Evolutionary conservation across 257 asterid genomes (phyloP).

Genomic region (Paraleonurus japonicus): DNA sequence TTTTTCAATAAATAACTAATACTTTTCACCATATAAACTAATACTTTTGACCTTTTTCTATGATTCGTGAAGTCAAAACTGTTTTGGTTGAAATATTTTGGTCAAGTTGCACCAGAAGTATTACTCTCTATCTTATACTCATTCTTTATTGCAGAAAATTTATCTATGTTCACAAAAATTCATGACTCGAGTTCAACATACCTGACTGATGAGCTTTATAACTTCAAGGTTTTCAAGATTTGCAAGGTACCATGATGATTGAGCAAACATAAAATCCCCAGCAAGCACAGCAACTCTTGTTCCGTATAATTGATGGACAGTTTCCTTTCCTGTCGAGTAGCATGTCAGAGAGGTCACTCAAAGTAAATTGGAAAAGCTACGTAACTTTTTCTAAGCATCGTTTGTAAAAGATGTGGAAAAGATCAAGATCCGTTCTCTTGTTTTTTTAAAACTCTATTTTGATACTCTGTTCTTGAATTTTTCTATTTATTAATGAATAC

Average conservation of each 20-base stretch:
- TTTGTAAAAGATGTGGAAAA: not conserved
- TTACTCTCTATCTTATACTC: not conserved
- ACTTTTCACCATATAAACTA: too few relatives aligned
- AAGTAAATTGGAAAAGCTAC: constrained; percentile 4
- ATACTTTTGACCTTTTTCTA: too few relatives aligned
- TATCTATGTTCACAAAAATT: not conserved
- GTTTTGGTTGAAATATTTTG: too few relatives aligned
- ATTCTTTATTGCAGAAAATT: not conserved
- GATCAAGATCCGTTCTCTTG: not conserved
- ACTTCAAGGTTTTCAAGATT: constrained; percentile 95
- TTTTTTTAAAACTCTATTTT: too few relatives aligned
- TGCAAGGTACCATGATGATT: constrained; percentile 96
- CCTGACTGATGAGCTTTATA: constrained; percentile 96
- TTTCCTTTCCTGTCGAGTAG: constrained; percentile 67
- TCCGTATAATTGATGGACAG: constrained; percentile 87
- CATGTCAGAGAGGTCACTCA: not conserved
- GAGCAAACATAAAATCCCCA: constrained; percentile 98
- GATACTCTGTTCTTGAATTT: too few relatives aligned
- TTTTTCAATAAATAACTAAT: too few relatives aligned
- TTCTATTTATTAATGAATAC: too few relatives aligned
- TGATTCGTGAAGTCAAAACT: too few relatives aligned
- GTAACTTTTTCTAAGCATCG: not conserved
- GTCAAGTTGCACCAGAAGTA: too few relatives aligned
- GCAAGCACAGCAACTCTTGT: constrained; percentile 92
- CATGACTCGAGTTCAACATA: constrained; percentile 20